These are phyloP conservation scores for Pestalotiopsis sp. DNA, from an alignment of 2,329 filamentous ascomycete species.

Conservation along the genomic window DNA sequence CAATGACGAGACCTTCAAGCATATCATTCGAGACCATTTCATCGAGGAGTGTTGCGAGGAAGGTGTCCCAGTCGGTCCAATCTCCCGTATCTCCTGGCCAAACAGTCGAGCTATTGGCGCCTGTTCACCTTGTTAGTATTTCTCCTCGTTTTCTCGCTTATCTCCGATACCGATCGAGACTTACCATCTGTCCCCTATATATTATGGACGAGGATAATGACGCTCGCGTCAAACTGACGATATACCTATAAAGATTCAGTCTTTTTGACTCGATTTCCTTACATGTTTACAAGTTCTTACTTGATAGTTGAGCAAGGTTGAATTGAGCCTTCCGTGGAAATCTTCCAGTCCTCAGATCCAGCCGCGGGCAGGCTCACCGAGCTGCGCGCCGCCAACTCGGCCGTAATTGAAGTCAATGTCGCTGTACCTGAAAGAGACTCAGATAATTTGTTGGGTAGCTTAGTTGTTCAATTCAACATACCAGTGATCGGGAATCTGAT, in stretches of 20 bases:
- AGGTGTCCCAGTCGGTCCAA: conserved; percentile 37
- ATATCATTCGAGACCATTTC: conserved; percentile 30
- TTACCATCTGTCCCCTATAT: conserved; percentile 27
- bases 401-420: conserved; percentile 25
- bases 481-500: conserved; percentile 22
- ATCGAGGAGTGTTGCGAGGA: conserved; percentile 29
- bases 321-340: conserved; percentile 16
- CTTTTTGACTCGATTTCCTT: neutral
- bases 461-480: neutral
- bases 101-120: conserved; percentile 24
- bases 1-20: conserved; percentile 23
- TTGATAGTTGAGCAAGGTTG: conserved; percentile 10
- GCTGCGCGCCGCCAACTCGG: conserved; percentile 24
- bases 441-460: neutral
- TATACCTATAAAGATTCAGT: neutral
- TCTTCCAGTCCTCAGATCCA: conserved; percentile 19
- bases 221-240: conserved; percentile 3
- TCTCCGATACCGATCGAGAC: neutral
- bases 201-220: conserved; percentile 14
- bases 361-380: conserved; percentile 16
- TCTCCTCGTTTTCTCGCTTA: neutral
- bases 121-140: neutral
- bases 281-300: neutral
- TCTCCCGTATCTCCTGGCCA: conserved; percentile 42
- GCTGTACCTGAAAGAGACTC: conserved; percentile 1